Base-by-base conservation (phyloP, 225 moss, liverwort and hornwort genomes). In the Marchantia paleacea region DNA sequence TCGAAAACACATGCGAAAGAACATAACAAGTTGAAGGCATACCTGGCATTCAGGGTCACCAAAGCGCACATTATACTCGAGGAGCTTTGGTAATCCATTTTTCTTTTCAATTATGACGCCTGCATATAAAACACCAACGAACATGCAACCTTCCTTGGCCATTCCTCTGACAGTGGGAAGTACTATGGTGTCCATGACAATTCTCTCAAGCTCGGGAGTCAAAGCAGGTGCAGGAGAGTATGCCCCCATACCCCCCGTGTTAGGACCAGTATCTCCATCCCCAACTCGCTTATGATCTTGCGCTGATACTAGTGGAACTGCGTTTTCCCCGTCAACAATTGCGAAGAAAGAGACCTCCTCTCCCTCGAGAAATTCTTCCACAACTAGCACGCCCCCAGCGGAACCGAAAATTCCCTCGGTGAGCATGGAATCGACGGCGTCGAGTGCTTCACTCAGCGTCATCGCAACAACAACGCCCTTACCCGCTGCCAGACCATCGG, bases 51-150 rank as follows among this genome's bases (percentile, higher is more conserved):
- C 97, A 3, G 94, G 97, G 68, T 97, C 97, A 54, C 97, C 97
- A 58, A 97, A 97, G n/a, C 94, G 91, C n/a, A 94, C 97, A 68
- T 97, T 97, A 73, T 97, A 94, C 78, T 97, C 94, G 51, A 97
- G 72, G 68, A 94, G 93, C 85, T 97, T 97, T 12, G 97, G 97
- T 69, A 87, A 76, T 9, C 93, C 94, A 29, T 80, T 94, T 87
- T 91, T 94, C 75, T 86, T 89, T 86, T 97, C 97, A 31, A 97
- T 90, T 24, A 97, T 97, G 66, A 97, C 82, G 26, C 97, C 94
- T 66, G 97, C 97, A 75, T 94, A 97, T 12, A 97, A 76, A 50
- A 97, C 91, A 22, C 97, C 97, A 7, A 86, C 60, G 70, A 94
- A 97, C 78, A 75, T 86, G 83, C 89, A 89, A n/a, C 90, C 90